Conservation (phyloP, 352 stramenopile genomes). For the Globisporangium nagaii region DNA sequence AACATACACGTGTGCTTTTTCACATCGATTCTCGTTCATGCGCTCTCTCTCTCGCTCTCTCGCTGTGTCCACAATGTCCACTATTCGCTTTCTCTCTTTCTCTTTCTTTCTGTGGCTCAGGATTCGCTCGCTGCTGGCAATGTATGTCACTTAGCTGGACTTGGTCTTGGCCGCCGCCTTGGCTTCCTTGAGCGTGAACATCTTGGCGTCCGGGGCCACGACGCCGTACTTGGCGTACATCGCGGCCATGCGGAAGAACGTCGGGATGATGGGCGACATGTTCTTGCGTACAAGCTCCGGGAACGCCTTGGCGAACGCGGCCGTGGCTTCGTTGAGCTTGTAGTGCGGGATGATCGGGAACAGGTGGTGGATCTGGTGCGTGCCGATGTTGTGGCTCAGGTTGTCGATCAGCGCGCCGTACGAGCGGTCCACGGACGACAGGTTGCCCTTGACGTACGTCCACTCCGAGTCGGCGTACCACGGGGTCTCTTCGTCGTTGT, state of each 20-base stretch:
- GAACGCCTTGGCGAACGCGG: conserved; percentile 59
- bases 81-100: neutral
- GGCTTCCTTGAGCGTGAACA: conserved; percentile 69
- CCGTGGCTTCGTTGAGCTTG: conserved; percentile 62
- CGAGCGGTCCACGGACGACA: conserved; percentile 74
- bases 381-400: conserved; percentile 84
- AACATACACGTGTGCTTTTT: no score
- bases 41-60: no score
- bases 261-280: conserved; percentile 56
- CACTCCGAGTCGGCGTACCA: conserved; percentile 83
- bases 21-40: no score
- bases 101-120: neutral
- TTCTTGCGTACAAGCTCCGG: conserved; percentile 70
- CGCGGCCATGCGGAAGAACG: conserved; percentile 54
- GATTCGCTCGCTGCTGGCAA: no score
- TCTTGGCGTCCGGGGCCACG: conserved; percentile 52
- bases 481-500: conserved; percentile 78
- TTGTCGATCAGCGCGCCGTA: conserved; percentile 80
- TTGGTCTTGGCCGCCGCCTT: conserved; percentile 22
- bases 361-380: conserved; percentile 82
- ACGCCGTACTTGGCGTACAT: conserved; percentile 71
- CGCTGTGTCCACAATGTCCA: no score
- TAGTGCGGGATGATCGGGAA: conserved; percentile 88
- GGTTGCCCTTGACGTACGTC: conserved; percentile 82
- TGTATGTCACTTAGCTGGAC: conserved; percentile 6